Evolutionary conservation across 306 rosid species (phyloP).

Genomic region (Cucumis hystrix): DNA sequence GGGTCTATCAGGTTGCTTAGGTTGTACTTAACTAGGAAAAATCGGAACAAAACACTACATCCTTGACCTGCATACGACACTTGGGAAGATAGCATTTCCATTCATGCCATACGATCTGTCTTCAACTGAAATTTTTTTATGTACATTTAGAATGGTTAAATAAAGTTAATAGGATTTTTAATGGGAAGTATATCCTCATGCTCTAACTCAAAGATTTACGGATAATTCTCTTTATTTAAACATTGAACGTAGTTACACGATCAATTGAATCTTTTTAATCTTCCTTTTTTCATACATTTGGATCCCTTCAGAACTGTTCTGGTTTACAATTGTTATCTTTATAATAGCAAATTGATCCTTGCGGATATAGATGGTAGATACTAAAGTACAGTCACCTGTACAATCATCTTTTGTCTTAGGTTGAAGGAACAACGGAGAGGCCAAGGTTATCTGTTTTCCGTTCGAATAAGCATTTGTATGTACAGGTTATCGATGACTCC

Average conservation of each 20-base stretch:
- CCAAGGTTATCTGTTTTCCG: slow-evolving; percentile 85
- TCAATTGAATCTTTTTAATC: background rate
- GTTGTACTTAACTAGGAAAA: background rate
- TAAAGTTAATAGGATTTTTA: background rate
- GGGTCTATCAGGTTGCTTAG: too few species aligned
- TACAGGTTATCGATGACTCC: slow-evolving; percentile 92
- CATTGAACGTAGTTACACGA: background rate
- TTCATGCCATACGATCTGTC: background rate
- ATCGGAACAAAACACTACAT: background rate
- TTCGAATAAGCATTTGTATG: slow-evolving; percentile 84
- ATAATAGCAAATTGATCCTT: background rate
- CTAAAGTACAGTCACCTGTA: background rate
- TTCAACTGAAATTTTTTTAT: background rate
- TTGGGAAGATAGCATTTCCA: background rate
- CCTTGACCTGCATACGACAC: background rate
- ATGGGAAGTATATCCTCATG: background rate
- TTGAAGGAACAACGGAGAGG: slow-evolving; percentile 93
- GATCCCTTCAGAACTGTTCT: background rate
- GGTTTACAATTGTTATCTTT: background rate
- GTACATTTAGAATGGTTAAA: background rate
- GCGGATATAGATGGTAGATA: slow-evolving; percentile 2
- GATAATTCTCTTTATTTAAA: background rate
- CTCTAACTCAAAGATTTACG: background rate
- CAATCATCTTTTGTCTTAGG: slow-evolving; percentile 28
- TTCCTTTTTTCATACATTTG: background rate